phyloP scores from a whole-genome alignment of 148 eudicot genomes.

The Rhododendron mucronatum region DNA sequence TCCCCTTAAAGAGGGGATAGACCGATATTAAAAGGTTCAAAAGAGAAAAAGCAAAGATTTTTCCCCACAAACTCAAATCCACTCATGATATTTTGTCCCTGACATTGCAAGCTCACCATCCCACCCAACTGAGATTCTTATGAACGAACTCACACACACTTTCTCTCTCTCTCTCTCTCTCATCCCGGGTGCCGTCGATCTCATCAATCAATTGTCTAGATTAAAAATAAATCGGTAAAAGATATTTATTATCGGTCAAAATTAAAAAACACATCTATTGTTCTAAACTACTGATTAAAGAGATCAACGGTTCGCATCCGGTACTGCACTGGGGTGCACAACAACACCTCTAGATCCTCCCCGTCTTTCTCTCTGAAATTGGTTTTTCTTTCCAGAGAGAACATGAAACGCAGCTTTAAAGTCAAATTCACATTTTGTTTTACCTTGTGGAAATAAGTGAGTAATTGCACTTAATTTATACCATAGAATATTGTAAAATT shows the following conservation, averaged over 20 bases:
- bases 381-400: not conserved
- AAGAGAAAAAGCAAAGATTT: not conserved
- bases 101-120: constrained; percentile 4
- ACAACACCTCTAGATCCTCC: not conserved
- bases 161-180: not conserved
- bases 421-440: not conserved
- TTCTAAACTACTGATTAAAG: too few relatives aligned
- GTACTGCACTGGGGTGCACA: too few relatives aligned
- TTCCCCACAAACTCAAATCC: not conserved
- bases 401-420: not conserved
- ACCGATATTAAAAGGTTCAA: not conserved
- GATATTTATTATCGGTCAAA: too few relatives aligned
- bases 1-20: not conserved
- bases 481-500: not conserved
- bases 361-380: not conserved
- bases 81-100: constrained; percentile 5
- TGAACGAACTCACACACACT: not conserved
- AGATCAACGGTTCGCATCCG: too few relatives aligned
- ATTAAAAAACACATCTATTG: too few relatives aligned
- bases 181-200: too few relatives aligned
- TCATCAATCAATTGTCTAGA: accelerated
- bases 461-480: not conserved
- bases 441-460: not conserved
- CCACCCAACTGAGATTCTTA: not conserved
- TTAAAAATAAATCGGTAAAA: too few relatives aligned